phyloP scores from a whole-genome alignment of 768 basidiomycete species.

The Cyclocybe cylindracea region DNA sequence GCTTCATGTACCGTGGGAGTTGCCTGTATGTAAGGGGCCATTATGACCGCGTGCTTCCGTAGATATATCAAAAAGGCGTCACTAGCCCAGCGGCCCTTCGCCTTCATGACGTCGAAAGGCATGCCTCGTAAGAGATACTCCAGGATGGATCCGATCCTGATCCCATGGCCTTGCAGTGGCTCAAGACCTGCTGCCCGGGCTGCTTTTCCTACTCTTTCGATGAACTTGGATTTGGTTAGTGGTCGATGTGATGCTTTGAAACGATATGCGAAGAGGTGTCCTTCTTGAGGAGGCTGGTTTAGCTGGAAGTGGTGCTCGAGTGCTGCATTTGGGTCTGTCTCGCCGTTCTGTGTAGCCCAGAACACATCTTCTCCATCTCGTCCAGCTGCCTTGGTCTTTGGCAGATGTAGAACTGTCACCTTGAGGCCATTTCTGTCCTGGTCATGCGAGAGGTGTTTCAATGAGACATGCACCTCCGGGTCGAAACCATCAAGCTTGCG shows the following conservation, averaged over 20 bases:
- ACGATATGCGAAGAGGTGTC: constrained; percentile 29
- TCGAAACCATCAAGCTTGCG: constrained; percentile 30
- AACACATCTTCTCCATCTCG: constrained; percentile 21
- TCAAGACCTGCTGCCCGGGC: constrained; percentile 7
- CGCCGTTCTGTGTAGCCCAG: constrained; percentile 26
- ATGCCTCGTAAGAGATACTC: constrained; percentile 36
- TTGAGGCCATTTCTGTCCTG: constrained; percentile 26
- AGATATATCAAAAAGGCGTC: constrained; percentile 29
- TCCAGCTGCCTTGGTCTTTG: constrained; percentile 25
- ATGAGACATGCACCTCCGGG: constrained; percentile 25
- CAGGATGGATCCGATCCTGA: constrained; percentile 30
- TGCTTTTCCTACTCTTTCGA: constrained; percentile 12
- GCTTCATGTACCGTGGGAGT: background rate
- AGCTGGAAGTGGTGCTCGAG: constrained; percentile 11
- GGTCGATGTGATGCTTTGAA: constrained; percentile 10
- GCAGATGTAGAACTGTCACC: constrained; percentile 27
- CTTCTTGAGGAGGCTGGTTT: constrained; percentile 5
- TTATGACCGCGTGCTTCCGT: constrained; percentile 17
- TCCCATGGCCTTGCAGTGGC: constrained; percentile 27
- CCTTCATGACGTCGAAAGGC: constrained; percentile 37
- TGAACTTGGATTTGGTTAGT: constrained; percentile 29
- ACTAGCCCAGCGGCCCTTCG: constrained; percentile 36
- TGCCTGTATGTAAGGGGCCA: constrained; percentile 16
- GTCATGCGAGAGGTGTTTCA: too few relatives aligned
- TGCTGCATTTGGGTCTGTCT: constrained; percentile 21